Evolutionary conservation across 169 alveolate species (phyloP), one percentile per base, ranked within the genome.

Genomic region (Plasmodium blacklocki): DNA sequence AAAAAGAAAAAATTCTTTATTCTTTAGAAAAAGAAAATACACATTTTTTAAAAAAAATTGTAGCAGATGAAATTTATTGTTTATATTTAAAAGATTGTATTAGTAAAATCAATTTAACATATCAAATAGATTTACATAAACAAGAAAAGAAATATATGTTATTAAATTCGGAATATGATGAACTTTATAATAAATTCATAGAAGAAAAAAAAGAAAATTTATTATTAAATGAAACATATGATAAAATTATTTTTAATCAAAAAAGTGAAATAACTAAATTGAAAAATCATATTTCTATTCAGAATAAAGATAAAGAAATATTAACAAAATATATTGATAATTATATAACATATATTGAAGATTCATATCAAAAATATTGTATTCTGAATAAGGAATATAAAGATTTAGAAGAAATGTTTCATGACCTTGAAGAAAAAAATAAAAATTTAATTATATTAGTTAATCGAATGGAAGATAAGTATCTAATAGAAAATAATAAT

Each of bases 81-180:
- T 74, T 59, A 14, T 86, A 86, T 52, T 66, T 86, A 63, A 86
- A 86, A 71, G 92, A 86, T 18, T 86, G 92, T 39, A 86, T 86
- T 32, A 86, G 92, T 56, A 86, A 86, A 86, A 86, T 86, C 3
- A 86, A 86, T 64, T 60, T 86, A 39, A 86, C 92, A 7, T 86
- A 86, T 64, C 92, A 86, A 60, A 72, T 86, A 15, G 92, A 86
- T 71, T 56, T 86, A 12, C 92, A 86, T 39, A 86, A 86, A 72
- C 92, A 86, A 67, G 92, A 86, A 39, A 86, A 86, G 43, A 86
- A 86, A 32, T 86, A 71, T 19, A 86, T 86, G 87, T 19, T 86
- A 6, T 58, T 86, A 19, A 86, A 86, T 47, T 70, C 92, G 11
- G 88, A 86, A 59, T 86, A 86, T 63, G 87, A 86, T n/a, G 75